Evolutionary conservation across 2,329 filamentous ascomycete genomes (phyloP), one percentile per base, ranked within the genome.

Genomic region (Paecilomyces sp.): DNA sequence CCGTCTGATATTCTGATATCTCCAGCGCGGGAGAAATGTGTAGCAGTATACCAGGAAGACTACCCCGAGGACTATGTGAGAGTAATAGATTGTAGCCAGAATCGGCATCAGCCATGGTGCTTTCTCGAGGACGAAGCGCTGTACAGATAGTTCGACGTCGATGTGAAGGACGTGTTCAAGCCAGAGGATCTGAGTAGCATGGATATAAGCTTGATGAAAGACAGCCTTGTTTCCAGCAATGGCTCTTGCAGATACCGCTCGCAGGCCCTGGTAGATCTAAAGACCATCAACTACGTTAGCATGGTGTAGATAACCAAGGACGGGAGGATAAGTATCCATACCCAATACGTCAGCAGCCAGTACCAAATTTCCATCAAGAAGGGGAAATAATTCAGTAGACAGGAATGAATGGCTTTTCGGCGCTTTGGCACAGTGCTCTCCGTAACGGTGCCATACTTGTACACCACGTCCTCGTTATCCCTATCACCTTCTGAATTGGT

Each of bases 21-120:
- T 74, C 3, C 68, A 62, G 0, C 73, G 66, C 2, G 77, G 74
- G 22, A 79, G 67, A 63, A 71, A 80, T 1, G 78, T 80, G 66
- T 81, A 83, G 34, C 72, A 72, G 66, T 81, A 80, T 6, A 79
- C 75, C 59, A 81, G 69, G 67, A 82, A 83, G 41, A 70, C 65
- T 22, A 81, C 72, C 25, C 77, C 77, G 28, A 81, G 62, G 58
- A 75, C 65, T 56, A 81, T 80, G 64, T 81, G 79, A 1, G 75
- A 79, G 65, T 78, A 76, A 66, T 80, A 81, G 47, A 81, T 70
- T 30, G 69, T 70, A 36, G 76, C 75, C 22, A 81, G 68, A 54
- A 76, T 55, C 11, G 25, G 62, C 72, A 78, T 78, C 18, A 79
- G 65, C 69, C 69, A 70, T 2, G 75, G 66, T 0, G 65, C 59